Base-by-base conservation (phyloP, 768 basidiomycete species). In the Lactifluus volemus region DNA sequence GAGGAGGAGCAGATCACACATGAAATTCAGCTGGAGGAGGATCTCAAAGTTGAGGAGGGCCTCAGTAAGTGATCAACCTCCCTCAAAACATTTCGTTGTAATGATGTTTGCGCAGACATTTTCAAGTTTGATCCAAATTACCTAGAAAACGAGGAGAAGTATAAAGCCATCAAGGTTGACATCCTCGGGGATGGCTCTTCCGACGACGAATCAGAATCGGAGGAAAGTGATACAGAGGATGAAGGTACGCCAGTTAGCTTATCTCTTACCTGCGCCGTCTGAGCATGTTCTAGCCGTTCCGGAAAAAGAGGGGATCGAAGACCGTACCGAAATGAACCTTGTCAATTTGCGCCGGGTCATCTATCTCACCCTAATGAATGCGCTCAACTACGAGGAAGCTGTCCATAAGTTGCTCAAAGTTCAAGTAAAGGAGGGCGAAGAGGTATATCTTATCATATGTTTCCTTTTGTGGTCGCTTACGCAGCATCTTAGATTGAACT, bases 1-100 rank as follows among this genome's bases (percentile, higher is more conserved):
- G 96, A 98, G 70, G 97, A 98, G 15, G 97, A 98, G 67, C 94
- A 98, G 69, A 93, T 98, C 55, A 98, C 94, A 0, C 97, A 99
- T 74, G 82, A 90, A 67, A 85, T 98, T 60, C 84, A 88, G 62
- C 74, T 98, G 54, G 94, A 98, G 70, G 94, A 96, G 67, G 91
- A 98, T 71, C 72, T 99, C 54, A 88, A 94, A 67, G 86, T 98
- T 10, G 92, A 97, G 72, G 97, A 98, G 64, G 89, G 91, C 45
- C 76, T 98, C 39, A 98, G 93, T 97, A 71, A 68, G 92, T 82
- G 5, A 51, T 48, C 8, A n/a, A 17, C 15, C 30, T 41, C 14
- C 5, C 29, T 42, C 7, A 14, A 34, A 51, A 4, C 11, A 29
- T 21, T 8, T 39, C 11, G 25, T 39, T 34, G 67, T 21, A 60